A percentile compares a stretch with the other conserved stretches of the same genome.
These are phyloP conservation scores for Amoeboaphelidium protococcarum DNA, from an alignment of 371 early-diverging fungal species.

Conservation along the genomic window DNA sequence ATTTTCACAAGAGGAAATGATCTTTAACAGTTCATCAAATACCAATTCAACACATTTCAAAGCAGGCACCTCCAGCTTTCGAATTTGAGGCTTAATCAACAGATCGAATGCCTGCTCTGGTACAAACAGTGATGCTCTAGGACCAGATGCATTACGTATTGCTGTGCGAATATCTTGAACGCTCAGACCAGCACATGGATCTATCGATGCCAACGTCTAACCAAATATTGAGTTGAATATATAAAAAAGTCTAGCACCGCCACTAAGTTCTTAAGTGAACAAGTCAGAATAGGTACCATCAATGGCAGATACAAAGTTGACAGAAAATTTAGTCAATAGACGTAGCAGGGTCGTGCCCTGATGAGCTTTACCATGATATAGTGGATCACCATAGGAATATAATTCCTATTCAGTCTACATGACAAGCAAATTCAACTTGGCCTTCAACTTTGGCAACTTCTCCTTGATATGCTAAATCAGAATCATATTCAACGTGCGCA, in stretches of 20 bases:
- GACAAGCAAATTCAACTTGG: slow-evolving; percentile 42
- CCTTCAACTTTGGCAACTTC: slow-evolving; percentile 47
- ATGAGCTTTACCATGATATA: slow-evolving; percentile 23
- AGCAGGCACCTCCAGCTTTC: slow-evolving; percentile 47
- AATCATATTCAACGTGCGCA: slow-evolving; percentile 47
- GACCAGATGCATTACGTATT: slow-evolving; percentile 69
- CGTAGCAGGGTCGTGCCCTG: slow-evolving; percentile 39
- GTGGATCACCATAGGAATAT: slow-evolving; percentile 31
- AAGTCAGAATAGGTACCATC: slow-evolving; percentile 32
- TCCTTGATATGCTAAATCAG: slow-evolving; percentile 52
- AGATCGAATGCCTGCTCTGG: slow-evolving; percentile 71
- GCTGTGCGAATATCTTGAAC: slow-evolving; percentile 60
- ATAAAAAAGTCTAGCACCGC: slow-evolving; percentile 69
- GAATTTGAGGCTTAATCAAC: slow-evolving; percentile 54
- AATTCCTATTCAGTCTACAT: slow-evolving; percentile 54
- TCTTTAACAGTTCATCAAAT: slow-evolving; percentile 59
- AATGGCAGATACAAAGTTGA: slow-evolving; percentile 45
- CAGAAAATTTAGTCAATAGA: slow-evolving; percentile 48
- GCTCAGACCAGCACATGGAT: slow-evolving; percentile 29
- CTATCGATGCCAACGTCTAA: slow-evolving; percentile 39
- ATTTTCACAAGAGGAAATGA: slow-evolving; percentile 7
- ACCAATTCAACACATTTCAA: slow-evolving; percentile 57
- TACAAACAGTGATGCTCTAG: slow-evolving; percentile 59
- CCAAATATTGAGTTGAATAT: slow-evolving; percentile 66
- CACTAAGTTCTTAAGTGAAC: slow-evolving; percentile 12